A percentile compares a stretch with the other conserved stretches of the same genome.
phyloP scores from a whole-genome alignment of 352 stramenopile genomes.

The Thalassiosira oceanica region DNA sequence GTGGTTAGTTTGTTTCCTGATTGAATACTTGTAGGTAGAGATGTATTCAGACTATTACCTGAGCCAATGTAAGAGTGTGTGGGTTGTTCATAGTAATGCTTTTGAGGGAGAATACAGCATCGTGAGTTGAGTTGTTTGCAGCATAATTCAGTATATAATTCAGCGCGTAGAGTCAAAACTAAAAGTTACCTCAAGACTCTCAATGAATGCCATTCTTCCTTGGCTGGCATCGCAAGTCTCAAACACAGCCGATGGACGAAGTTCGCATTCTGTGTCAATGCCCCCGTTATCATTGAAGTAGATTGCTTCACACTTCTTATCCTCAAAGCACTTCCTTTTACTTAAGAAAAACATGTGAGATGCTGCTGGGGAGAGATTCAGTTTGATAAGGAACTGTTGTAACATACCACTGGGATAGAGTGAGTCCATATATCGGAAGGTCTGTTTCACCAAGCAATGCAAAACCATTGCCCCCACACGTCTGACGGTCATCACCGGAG shows the following conservation, averaged over 20 bases:
- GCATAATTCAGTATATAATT: too few relatives aligned
- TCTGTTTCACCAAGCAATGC: conserved; percentile 16
- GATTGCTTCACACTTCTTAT: conserved; percentile 18
- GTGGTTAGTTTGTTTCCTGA: too few relatives aligned
- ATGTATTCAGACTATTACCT: too few relatives aligned
- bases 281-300: conserved; percentile 7
- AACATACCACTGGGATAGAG: conserved; percentile 21
- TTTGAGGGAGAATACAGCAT: conserved; percentile 2
- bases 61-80: conserved; percentile 16
- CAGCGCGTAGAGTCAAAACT: too few relatives aligned
- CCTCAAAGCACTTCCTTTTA: conserved; percentile 19
- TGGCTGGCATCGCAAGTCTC: conserved; percentile 17
- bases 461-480: conserved; percentile 13
- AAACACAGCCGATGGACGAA: conserved; percentile 18
- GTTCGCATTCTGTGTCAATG: conserved; percentile 15
- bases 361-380: too few relatives aligned
- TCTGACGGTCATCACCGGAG: conserved; percentile 6
- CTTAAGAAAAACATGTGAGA: too few relatives aligned
- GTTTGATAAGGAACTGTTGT: too few relatives aligned
- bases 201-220: too few relatives aligned
- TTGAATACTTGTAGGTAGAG: too few relatives aligned
- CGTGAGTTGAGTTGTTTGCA: not conserved
- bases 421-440: conserved; percentile 7
- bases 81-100: conserved; percentile 17
- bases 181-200: too few relatives aligned